Evolutionary conservation across 2,329 filamentous ascomycete genomes (phyloP).

Genomic region (Cladosporium sp.): DNA sequence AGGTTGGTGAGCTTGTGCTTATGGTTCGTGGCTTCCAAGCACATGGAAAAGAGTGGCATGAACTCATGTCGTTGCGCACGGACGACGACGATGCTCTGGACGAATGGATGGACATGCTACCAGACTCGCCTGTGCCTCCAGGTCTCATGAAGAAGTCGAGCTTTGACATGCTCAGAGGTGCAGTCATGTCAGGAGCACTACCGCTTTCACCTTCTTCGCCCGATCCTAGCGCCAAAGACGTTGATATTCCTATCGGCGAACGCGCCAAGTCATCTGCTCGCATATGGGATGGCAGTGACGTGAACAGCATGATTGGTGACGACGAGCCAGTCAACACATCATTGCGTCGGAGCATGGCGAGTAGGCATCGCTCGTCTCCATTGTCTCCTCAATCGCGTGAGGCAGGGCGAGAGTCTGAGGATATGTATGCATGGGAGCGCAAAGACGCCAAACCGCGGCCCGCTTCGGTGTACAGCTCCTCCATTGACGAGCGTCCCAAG

Average conservation of each 20-base stretch:
- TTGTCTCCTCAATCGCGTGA: constrained; percentile 15
- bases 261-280: constrained; percentile 49
- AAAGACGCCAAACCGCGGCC: constrained; percentile 5
- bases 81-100: constrained; percentile 74
- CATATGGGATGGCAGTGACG: constrained; percentile 45
- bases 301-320: constrained; percentile 33
- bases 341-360: constrained; percentile 27
- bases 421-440: constrained; percentile 17
- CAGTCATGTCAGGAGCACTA: constrained; percentile 34
- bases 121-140: constrained; percentile 59
- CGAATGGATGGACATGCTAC: constrained; percentile 89
- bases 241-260: constrained; percentile 64
- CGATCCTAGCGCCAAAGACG: constrained; percentile 46
- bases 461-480: constrained; percentile 8
- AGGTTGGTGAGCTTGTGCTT: constrained; percentile 71
- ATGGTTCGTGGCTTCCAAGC: constrained; percentile 78
- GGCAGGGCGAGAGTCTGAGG: neutral
- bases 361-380: constrained; percentile 26
- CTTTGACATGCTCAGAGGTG: constrained; percentile 43
- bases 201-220: constrained; percentile 18
- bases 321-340: constrained; percentile 20
- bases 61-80: constrained; percentile 74
- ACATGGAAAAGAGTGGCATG: constrained; percentile 70
- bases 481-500: constrained; percentile 11
- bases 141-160: constrained; percentile 55